Evolutionary conservation across 805 yeast genomes (phyloP), one percentile per base, ranked within the genome.

Genomic region (Lipomyces japonicus): DNA sequence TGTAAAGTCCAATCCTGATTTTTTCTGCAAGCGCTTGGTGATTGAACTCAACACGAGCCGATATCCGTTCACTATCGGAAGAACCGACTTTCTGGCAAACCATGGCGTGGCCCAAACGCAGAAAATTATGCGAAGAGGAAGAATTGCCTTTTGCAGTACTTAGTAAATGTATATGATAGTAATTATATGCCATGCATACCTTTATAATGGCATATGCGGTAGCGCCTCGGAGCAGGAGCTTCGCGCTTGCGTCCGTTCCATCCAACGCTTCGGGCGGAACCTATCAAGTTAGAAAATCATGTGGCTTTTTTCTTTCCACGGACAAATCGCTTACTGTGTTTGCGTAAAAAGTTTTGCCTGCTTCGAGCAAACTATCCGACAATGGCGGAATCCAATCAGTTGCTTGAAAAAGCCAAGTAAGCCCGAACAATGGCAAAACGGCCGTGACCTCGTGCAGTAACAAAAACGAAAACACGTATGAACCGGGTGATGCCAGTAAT

Each of bases 361-460:
- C 76, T 10, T 75, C 71, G n/a, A 84, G 63, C 14, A 84, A 73
- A 80, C 80, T 76, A 2, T 76, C 72, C 0, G 87, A 84, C 19
- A 59, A 14, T 6, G 75, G 58, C 1, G 85, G 83, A 7, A 78
- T 63, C 43, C 74, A 67, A 46, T 78, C 77, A 36, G 75, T 71
- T 51, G 76, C 73, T 66, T 84, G 84, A 54, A 86, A 73, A 0
- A 72, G 55, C 60, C 79, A 84, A 89, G 91, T 84, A 2, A 84
- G 58, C 0, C 80, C 81, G 35, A 84, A 69, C 42, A 86, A 69
- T 1, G 95, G 95, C 25, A 77, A 75, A 2, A 86, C 73, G 2
- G 95, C 95, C 0, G 90, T 75, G 37, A 86, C 55, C 62, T 86
- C 95, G 62, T 86, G 95, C 12, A 86, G 70, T 3, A 85, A 63